A percentile compares a stretch with the other conserved stretches of the same genome.
Evolutionary conservation across 169 alveolate genomes (phyloP).

Genomic region (Eimeria praecox): DNA sequence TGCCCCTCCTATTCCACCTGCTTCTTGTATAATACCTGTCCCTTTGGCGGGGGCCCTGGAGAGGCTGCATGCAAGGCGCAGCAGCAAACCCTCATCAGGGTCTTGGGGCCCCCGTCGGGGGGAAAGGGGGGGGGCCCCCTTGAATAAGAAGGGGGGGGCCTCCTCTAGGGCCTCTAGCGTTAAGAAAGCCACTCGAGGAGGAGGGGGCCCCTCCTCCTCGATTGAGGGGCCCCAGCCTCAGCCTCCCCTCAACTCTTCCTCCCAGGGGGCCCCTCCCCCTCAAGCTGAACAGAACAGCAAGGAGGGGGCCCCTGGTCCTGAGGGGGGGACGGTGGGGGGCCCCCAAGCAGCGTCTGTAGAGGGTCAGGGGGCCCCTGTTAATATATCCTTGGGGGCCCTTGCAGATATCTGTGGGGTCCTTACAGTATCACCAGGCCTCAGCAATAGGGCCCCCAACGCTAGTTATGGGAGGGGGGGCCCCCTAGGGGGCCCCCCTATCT

Average conservation of each 20-base stretch:
- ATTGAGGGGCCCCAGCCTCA: background rate
- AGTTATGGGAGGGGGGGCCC: too few relatives aligned
- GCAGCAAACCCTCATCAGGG: background rate
- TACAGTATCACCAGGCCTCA: background rate
- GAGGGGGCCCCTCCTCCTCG: background rate
- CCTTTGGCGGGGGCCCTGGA: background rate
- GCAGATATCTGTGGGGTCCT: background rate
- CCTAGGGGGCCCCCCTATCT: background rate
- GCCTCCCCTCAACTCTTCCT: background rate
- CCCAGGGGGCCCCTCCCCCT: background rate
- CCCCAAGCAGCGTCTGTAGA: too few relatives aligned
- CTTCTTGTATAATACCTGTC: background rate
- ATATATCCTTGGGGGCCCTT: background rate
- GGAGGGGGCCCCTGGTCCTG: too few relatives aligned
- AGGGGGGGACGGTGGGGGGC: too few relatives aligned
- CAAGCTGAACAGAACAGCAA: too few relatives aligned
- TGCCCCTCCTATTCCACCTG: background rate
- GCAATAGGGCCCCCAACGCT: conserved; percentile 8
- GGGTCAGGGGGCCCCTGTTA: too few relatives aligned
- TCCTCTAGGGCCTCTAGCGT: background rate
- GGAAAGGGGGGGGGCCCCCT: background rate
- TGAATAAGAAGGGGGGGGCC: background rate
- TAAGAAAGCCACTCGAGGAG: background rate
- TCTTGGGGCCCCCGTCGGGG: background rate
- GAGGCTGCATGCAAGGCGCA: background rate